A percentile compares a stretch with the other conserved stretches of the same genome.
Conservation (phyloP, 768 basidiomycete species). For the Termitomyces sp. region DNA sequence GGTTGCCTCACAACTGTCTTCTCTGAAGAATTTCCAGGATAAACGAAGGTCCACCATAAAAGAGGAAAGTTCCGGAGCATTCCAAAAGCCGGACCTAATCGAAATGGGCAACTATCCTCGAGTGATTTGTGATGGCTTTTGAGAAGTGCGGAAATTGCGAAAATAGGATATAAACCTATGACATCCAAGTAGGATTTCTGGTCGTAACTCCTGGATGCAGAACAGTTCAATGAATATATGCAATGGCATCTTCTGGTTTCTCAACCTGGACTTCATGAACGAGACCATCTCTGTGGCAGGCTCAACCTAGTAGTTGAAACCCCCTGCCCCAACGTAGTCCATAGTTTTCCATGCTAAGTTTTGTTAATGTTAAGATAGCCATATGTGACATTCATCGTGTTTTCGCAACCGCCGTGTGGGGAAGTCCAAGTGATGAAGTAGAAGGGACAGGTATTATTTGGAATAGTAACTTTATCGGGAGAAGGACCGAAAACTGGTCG, state of each 20-base stretch:
- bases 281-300: neutral
- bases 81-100: neutral
- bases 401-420: neutral
- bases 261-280: neutral
- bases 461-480: neutral
- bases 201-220: neutral
- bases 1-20: neutral
- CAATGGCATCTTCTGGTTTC: neutral
- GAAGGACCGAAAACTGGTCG: neutral
- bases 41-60: neutral
- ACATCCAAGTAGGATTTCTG: neutral
- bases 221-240: neutral
- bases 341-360: neutral
- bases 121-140: neutral
- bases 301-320: neutral
- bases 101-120: neutral
- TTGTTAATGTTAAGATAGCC: neutral
- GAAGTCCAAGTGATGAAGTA: neutral
- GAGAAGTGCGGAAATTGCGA: neutral
- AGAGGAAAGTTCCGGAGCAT: neutral
- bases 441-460: neutral
- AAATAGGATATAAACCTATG: neutral
- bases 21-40: neutral
- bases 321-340: neutral
- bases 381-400: neutral